Evolutionary conservation across 2,329 filamentous ascomycete species (phyloP), one percentile per base, ranked within the genome.

Genomic region (Fusarium liriodendri): DNA sequence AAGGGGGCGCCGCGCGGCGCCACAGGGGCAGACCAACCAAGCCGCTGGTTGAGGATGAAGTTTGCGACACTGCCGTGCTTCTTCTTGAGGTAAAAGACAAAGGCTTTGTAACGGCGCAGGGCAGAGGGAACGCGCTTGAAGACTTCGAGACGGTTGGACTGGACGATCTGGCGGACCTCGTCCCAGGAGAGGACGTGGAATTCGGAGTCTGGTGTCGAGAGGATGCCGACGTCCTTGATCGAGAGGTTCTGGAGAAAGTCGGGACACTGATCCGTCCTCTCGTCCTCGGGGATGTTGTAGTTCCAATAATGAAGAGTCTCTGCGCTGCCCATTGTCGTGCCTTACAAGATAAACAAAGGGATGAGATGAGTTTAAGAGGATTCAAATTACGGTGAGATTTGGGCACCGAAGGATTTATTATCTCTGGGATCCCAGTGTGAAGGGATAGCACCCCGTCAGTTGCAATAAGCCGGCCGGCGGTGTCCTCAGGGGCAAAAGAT

Each of bases 111-210:
- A 50, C 89, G 88, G n/a, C 94, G 88, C 67, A 98, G 86, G 62
- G 97, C 90, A 5, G 91, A 93, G 0, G 96, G 95, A 2, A 91
- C 83, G 22, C 96, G 90, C 77, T 93, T 92, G 82, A 98, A 97
- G 14, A 85, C 85, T 78, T 94, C 91, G 54, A 98, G 91, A 10
- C 88, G 88, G 83, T 97, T 95, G 54, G 85, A 75, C 10, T 76
- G 77, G 67, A 94, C 88, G 71, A 95, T 87, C 27, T 87, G 81
- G 78, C 85, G 87, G 62, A 96, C 93, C 72, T 92, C 85, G 6
- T 87, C 84, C 96, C 96, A 98, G 1, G 88, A 85, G 78, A 92
- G 86, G 59, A 87, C 81, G 60, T 80, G 82, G 82, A 93, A 97
- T 13, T 90, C 83, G 14, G 86, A 81, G 80, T 98, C 94, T 1